A percentile compares a stretch with the other conserved stretches of the same genome.
Evolutionary conservation across 2,329 filamentous ascomycete species (phyloP).

Genomic region (Mariannaea elegans): DNA sequence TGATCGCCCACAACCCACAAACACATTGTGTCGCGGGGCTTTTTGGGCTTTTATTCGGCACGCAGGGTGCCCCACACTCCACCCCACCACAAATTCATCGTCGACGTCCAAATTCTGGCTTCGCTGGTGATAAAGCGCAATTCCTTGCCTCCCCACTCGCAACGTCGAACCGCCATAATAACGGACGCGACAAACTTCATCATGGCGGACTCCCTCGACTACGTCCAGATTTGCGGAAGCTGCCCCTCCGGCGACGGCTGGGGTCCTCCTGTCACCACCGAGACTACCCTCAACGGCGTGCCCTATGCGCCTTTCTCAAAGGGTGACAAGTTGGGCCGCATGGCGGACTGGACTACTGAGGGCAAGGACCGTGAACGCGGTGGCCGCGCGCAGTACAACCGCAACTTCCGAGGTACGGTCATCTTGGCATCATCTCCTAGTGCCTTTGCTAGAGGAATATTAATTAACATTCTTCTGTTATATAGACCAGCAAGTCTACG

Average conservation of each 20-base stretch:
- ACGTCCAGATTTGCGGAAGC: slow-evolving; percentile 72
- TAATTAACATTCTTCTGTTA: background rate
- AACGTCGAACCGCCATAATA: slow-evolving; percentile 22
- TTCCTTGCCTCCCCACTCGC: slow-evolving; percentile 27
- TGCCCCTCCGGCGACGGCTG: slow-evolving; percentile 82
- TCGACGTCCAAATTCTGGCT: slow-evolving; percentile 46
- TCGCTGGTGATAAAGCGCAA: slow-evolving; percentile 39
- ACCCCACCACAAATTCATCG: slow-evolving; percentile 55
- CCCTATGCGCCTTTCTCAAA: slow-evolving; percentile 99
- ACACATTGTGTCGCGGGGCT: slow-evolving; percentile 39
- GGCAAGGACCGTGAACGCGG: slow-evolving; percentile 84
- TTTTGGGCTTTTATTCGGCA: slow-evolving; percentile 42
- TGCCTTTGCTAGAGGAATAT: too few relatives aligned
- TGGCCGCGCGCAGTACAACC: slow-evolving; percentile 87
- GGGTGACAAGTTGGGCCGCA: slow-evolving; percentile 97
- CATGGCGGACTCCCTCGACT: slow-evolving; percentile 65
- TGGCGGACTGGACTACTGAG: slow-evolving; percentile 97
- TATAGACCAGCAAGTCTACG: slow-evolving; percentile 95
- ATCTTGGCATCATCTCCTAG: background rate
- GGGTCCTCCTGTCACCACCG: slow-evolving; percentile 83
- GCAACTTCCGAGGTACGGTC: slow-evolving; percentile 85
- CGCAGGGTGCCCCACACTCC: slow-evolving; percentile 40
- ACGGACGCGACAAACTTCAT: slow-evolving; percentile 30
- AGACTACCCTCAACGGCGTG: slow-evolving; percentile 92
- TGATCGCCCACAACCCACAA: slow-evolving; percentile 30